Base-by-base conservation (phyloP, 73 alveolate species). In the Uronychia binucleata region DNA sequence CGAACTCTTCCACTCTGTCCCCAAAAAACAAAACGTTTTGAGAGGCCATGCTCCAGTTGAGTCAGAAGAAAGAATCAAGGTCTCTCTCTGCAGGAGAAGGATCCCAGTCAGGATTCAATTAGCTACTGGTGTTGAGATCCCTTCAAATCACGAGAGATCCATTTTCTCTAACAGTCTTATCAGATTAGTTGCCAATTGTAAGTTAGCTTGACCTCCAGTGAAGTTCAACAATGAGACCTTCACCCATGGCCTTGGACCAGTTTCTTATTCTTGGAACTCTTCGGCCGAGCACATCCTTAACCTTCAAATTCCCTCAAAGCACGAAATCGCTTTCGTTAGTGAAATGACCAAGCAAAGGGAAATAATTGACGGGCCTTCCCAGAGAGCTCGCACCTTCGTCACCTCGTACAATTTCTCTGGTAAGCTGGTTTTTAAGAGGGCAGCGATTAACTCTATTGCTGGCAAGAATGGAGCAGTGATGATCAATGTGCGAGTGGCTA, bases 161-260 rank as follows among this genome's bases (percentile, higher is more conserved):
- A 91, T 95, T 26, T 95, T 88, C 84, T 75, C 93, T 19, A 94
- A 89, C 80, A 90, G 96, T n/a, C 87, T 95, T 80, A 92, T 93
- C 1, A 92, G 96, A 81, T 77, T 95, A 83, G 79, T 92, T 77
- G 94, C 95, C 30, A 95, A 90, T 19, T 46, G 67, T 46, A 46
- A 46, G 67, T 5, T 5, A 46, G 19, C 67, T 46, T 11, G 19
- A 11, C 19, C 5, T 11, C 5, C 19, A 59, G 85, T 95, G 34
- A 95, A 92, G 88, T 91, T 92, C 80, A 89, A 90, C 58, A 81
- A 89, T 77, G 98, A 95, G 77, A 92, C 94, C 32, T 95, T 95
- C 89, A 92, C 97, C 13, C 94, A 92, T 88, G 97, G 96, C 33
- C 84, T 90, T 33, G 98, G 97, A 0, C 97, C 97, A 14, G 82